These are phyloP conservation scores for Fusarium newnesense DNA, from an alignment of 2,329 filamentous ascomycete species.

Conservation along the genomic window DNA sequence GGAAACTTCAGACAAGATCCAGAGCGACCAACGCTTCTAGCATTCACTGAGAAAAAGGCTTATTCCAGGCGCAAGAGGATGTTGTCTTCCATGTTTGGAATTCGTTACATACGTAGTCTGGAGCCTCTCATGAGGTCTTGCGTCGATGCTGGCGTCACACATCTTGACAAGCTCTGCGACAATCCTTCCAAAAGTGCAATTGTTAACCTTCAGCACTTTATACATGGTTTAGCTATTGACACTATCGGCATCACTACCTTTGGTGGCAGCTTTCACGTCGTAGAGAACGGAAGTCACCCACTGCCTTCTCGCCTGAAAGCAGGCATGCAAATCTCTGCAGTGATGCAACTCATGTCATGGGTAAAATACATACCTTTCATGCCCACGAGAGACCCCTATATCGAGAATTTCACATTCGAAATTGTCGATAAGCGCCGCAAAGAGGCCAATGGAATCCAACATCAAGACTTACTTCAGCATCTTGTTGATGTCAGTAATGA, in stretches of 20 bases:
- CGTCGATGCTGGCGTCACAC: neutral
- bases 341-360: slow-evolving; percentile 2
- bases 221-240: neutral
- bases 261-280: neutral
- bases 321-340: slow-evolving; percentile 2
- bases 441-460: neutral
- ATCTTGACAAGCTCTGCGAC: neutral
- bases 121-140: slow-evolving; percentile 2
- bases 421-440: slow-evolving; percentile 2
- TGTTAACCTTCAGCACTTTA: slow-evolving; percentile 2
- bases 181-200: neutral
- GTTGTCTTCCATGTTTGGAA: slow-evolving; percentile 7
- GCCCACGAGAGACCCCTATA: neutral
- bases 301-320: neutral
- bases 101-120: slow-evolving; percentile 1
- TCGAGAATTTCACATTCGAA: neutral
- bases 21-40: neutral
- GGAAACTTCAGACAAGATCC: slow-evolving; percentile 3
- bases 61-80: slow-evolving; percentile 2
- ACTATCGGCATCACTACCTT: slow-evolving; percentile 2
- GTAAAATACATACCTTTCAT: slow-evolving; percentile 3
- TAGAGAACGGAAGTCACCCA: slow-evolving; percentile 4
- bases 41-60: slow-evolving; percentile 4
- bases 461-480: slow-evolving; percentile 2
- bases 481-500: slow-evolving; percentile 3